Conservation (phyloP, 768 basidiomycete species). For the Collybiopsis confluens region DNA sequence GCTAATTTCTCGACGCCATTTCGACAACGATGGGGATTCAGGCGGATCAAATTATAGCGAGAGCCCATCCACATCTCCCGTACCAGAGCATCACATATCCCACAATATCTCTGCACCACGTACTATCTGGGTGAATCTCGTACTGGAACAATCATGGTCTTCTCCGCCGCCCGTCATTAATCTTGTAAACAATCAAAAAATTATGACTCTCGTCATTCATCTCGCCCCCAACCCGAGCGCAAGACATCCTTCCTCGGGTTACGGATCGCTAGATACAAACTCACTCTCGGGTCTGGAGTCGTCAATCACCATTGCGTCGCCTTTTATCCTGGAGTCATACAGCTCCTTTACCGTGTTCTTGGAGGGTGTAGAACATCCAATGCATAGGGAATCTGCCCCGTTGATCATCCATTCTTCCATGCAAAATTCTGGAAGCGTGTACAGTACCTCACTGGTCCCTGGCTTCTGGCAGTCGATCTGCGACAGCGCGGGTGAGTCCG, state of each 20-base stretch:
- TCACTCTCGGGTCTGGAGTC: conserved; percentile 36
- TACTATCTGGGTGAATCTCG: conserved; percentile 21
- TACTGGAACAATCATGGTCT: conserved; percentile 13
- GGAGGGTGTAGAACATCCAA: conserved; percentile 29
- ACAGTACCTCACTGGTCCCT: conserved; percentile 46
- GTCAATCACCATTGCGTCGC: conserved; percentile 47
- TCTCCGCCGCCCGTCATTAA: conserved; percentile 16
- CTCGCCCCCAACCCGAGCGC: conserved; percentile 15
- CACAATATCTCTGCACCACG: conserved; percentile 1
- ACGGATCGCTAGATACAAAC: conserved; percentile 17
- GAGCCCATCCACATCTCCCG: conserved; percentile 12
- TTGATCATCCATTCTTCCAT: conserved; percentile 22
- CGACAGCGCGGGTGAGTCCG: conserved; percentile 33
- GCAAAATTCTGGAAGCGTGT: conserved; percentile 27
- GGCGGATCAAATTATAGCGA: neutral
- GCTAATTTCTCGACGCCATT: conserved; percentile 22
- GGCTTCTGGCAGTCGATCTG: conserved; percentile 48
- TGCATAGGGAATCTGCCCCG: conserved; percentile 39
- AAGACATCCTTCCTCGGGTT: neutral
- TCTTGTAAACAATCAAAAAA: conserved; percentile 14
- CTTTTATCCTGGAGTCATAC: conserved; percentile 35
- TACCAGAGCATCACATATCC: conserved; percentile 3
- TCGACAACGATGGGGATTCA: conserved; percentile 3
- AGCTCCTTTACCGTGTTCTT: conserved; percentile 43
- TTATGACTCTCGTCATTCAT: conserved; percentile 16